Conservation (phyloP, 208 protist species). For the Acanthamoeba sp. region DNA sequence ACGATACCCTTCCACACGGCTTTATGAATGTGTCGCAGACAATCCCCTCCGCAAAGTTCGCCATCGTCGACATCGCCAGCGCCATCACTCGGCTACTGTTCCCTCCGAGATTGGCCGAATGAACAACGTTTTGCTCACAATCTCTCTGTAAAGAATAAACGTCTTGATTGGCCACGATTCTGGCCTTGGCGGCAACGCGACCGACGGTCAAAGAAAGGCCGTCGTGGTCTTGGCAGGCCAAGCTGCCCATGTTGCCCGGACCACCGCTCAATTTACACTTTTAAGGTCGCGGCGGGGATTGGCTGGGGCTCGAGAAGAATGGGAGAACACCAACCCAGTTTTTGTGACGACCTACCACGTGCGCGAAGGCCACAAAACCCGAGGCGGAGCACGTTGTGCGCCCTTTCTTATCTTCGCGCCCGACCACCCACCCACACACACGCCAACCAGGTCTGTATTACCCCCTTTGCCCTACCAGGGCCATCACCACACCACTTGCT, state of each 20-base stretch:
- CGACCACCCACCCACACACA: not conserved
- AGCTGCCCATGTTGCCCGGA: too few species aligned
- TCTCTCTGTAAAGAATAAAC: too few species aligned
- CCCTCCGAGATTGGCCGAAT: not conserved
- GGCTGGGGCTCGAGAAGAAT: not conserved
- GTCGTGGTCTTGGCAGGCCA: too few species aligned
- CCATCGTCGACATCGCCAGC: conserved; percentile 14
- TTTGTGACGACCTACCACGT: not conserved
- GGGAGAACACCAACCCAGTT: not conserved
- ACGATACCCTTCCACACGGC: conserved; percentile 15
- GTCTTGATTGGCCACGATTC: too few species aligned
- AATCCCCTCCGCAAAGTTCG: conserved; percentile 30
- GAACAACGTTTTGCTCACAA: too few species aligned
- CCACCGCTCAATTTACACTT: too few species aligned
- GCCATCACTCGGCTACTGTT: conserved; percentile 19
- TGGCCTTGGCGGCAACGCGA: too few species aligned
- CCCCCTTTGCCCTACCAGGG: not conserved
- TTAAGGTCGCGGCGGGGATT: not conserved
- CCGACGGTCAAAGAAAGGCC: too few species aligned
- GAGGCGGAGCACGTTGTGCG: not conserved
- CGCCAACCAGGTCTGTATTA: conserved; percentile 7
- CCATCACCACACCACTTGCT: not conserved
- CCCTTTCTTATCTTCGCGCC: not conserved
- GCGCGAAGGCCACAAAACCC: not conserved
- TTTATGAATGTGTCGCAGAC: conserved; percentile 60